These are phyloP conservation scores for Dissoconium aciculare DNA, from an alignment of 2,329 filamentous ascomycete species.

Conservation along the genomic window DNA sequence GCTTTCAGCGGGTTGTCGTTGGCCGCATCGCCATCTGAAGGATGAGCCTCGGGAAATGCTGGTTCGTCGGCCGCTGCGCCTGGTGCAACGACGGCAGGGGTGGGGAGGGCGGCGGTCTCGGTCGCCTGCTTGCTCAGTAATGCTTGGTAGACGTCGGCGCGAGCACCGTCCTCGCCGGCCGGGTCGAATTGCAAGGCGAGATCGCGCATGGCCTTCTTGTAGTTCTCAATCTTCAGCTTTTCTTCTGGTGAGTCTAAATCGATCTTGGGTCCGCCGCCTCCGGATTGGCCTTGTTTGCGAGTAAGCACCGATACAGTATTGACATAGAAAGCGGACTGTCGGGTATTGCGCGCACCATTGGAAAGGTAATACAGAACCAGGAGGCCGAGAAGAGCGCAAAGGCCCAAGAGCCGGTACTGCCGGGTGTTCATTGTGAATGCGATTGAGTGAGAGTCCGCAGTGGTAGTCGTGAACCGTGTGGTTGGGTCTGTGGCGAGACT, in stretches of 20 bases:
- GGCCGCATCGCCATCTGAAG: not conserved
- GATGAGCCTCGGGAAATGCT: too few species aligned
- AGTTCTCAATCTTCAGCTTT: conserved; percentile 1
- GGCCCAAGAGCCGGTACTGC: conserved; percentile 50
- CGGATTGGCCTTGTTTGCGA: not conserved
- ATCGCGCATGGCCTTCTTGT: not conserved
- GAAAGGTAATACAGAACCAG: conserved; percentile 61
- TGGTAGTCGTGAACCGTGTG: too few species aligned
- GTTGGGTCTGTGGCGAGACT: too few species aligned
- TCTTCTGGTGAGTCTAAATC: not conserved
- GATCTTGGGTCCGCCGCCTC: not conserved
- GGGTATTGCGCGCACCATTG: conserved; percentile 40
- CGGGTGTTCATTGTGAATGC: conserved; percentile 32
- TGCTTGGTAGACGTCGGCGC: not conserved
- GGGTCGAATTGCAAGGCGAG: not conserved
- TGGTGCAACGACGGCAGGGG: not conserved
- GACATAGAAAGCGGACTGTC: conserved; percentile 41
- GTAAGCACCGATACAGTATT: conserved; percentile 30
- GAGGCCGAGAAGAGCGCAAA: conserved; percentile 49
- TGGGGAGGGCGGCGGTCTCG: not conserved
- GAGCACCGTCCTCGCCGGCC: not conserved
- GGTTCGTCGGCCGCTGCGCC: not conserved
- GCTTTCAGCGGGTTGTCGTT: conserved; percentile 3
- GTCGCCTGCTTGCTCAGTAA: not conserved
- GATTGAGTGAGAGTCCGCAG: too few species aligned